Base-by-base conservation (phyloP, 805 yeast genomes). In the Myxozyma sirexii region DNA sequence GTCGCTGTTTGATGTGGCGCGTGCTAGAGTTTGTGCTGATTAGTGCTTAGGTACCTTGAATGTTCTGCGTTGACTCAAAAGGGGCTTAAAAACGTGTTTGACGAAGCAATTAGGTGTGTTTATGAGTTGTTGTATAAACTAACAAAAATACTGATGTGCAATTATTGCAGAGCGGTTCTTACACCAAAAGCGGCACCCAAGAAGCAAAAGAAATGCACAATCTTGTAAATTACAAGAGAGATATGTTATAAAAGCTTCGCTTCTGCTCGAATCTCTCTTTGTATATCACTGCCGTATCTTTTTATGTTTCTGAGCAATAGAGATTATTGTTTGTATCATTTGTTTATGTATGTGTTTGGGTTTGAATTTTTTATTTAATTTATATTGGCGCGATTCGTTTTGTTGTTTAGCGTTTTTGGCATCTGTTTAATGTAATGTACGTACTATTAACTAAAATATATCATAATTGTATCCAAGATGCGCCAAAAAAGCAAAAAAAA, bases 41-140 rank as follows among this genome's bases (percentile, higher is more conserved):
- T 10, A 3, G 42, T 15, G 42, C 10, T 29, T 27, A 62, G 65
- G 31, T 66, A 66, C 31, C 76, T 88, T 62, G 97, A 91, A 76
- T 90, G 97, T 74, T 89, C 96, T 4, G 96, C 97, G 7, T 87
- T 92, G 12, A 86, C 93, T 21, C 97, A 90, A 75, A 81, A 80
- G 55, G 97, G 97, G 15, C 90, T 91, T 48, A 87, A 87, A 70
- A 87, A 86, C 57, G 87, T 90, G 4, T 91, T 91, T 68, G 96
- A 91, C 68, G 84, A 77, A 59, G 96, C 96, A 8, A 90, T 90
- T 39, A 82, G 84, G 63, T 79, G 86, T 0, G 92, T 87, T 21
- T 49, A 3, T 23, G n/a, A 3, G 17, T 15, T 33, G 10, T 19
- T 24, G 10, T 24, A n/a, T 15, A 13, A n/a, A 43, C 21, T 8